Conservation (phyloP, 305 asterid genomes). For the Fraxinus ornus region DNA sequence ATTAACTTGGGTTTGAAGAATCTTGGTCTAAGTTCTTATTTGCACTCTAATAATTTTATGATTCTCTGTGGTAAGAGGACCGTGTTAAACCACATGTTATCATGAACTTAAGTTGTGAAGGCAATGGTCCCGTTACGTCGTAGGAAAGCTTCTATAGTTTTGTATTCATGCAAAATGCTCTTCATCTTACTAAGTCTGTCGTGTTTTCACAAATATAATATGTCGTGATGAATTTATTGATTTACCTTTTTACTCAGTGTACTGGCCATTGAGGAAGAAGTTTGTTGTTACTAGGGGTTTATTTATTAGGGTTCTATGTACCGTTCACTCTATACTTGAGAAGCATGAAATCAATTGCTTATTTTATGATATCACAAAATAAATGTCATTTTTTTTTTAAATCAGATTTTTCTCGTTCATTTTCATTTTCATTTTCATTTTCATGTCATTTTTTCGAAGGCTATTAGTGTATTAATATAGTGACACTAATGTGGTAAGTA, state of each 20-base stretch:
- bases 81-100: not conserved
- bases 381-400: not conserved
- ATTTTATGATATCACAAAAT: not conserved
- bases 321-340: not conserved
- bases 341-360: not conserved
- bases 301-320: not conserved
- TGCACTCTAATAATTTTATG: not conserved
- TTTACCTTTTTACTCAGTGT: not conserved
- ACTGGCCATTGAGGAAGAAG: not conserved
- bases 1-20: not conserved
- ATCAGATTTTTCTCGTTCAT: not conserved
- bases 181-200: not conserved
- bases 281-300: not conserved
- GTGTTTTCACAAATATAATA: not conserved
- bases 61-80: not conserved
- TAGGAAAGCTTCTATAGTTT: not conserved
- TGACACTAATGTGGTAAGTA: not conserved
- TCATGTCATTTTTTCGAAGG: not conserved
- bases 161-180: not conserved
- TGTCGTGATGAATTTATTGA: not conserved
- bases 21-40: not conserved
- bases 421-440: not conserved
- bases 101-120: not conserved
- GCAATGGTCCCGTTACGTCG: not conserved
- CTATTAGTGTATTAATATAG: not conserved